phyloP scores from a whole-genome alignment of 2,329 filamentous ascomycete genomes.

The Fusarium sp. region DNA sequence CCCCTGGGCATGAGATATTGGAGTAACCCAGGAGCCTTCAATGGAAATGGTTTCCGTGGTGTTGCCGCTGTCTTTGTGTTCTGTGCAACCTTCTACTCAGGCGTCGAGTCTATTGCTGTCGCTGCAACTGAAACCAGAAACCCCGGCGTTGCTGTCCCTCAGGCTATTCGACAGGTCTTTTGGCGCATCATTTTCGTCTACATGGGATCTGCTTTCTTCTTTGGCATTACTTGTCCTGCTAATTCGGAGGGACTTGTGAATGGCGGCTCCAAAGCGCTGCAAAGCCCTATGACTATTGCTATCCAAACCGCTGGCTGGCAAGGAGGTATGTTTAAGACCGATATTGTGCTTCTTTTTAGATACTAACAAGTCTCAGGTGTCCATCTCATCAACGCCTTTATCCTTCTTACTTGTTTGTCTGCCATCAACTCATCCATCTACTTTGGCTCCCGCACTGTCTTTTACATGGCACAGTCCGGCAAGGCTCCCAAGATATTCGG shows the following conservation, averaged over 20 bases:
- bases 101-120: slow-evolving; percentile 73
- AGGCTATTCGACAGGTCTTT: slow-evolving; percentile 71
- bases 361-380: slow-evolving; percentile 56
- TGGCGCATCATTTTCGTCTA: slow-evolving; percentile 73
- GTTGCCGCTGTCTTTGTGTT: slow-evolving; percentile 76
- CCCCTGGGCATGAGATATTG: slow-evolving; percentile 78
- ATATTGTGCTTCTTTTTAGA: not conserved
- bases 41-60: slow-evolving; percentile 73
- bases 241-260: slow-evolving; percentile 74
- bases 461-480: slow-evolving; percentile 80
- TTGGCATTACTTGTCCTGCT: slow-evolving; percentile 78
- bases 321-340: slow-evolving; percentile 59
- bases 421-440: slow-evolving; percentile 83
- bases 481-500: slow-evolving; percentile 79
- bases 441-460: slow-evolving; percentile 78
- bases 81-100: slow-evolving; percentile 78
- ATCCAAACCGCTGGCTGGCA: slow-evolving; percentile 81
- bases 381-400: slow-evolving; percentile 82
- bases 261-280: slow-evolving; percentile 71
- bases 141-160: slow-evolving; percentile 66
- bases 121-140: slow-evolving; percentile 72
- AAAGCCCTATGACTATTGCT: slow-evolving; percentile 80
- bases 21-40: slow-evolving; percentile 77
- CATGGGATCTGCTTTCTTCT: slow-evolving; percentile 80
- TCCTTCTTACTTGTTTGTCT: slow-evolving; percentile 78